Evolutionary conservation across 208 protist species (phyloP).

Genomic region (Wallacemonas sp.): DNA sequence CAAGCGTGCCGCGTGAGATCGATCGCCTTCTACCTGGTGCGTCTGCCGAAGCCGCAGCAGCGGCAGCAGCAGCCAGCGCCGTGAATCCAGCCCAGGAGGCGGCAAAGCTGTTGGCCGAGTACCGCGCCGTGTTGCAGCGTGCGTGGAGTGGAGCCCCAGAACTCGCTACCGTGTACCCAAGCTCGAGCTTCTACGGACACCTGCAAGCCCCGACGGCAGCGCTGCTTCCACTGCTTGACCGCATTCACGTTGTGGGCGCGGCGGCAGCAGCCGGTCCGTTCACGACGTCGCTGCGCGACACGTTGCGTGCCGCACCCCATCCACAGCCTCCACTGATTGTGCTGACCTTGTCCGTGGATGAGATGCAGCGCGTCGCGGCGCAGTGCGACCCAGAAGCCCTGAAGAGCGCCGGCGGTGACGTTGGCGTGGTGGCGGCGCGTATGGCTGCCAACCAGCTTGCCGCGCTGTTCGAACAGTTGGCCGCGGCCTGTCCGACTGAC

Average conservation of each 20-base stretch:
- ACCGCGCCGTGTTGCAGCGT: neutral
- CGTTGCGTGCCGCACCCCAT: neutral
- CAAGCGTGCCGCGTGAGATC: neutral
- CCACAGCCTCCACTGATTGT: neutral
- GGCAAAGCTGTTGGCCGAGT: slow-evolving; percentile 1
- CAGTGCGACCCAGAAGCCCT: slow-evolving; percentile 4
- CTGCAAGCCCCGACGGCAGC: neutral
- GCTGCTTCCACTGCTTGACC: neutral
- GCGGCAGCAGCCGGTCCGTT: neutral
- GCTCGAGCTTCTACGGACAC: slow-evolving; percentile 11
- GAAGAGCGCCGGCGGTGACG: slow-evolving; percentile 9
- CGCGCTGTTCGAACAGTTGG: slow-evolving; percentile 8
- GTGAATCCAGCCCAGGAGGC: neutral
- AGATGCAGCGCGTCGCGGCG: slow-evolving; percentile 1
- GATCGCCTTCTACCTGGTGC: slow-evolving; percentile 3
- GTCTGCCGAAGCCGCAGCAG: too few species aligned
- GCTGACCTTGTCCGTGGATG: slow-evolving; percentile 2
- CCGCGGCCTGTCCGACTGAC: slow-evolving; percentile 1
- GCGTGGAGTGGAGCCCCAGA: slow-evolving; percentile 10
- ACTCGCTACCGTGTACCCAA: slow-evolving; percentile 2
- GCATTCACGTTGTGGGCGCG: neutral
- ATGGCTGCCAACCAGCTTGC: slow-evolving; percentile 12
- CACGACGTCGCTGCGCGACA: neutral
- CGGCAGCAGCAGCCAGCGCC: too few species aligned
- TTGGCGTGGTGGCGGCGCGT: slow-evolving; percentile 1